phyloP scores from a whole-genome alignment of 2,329 filamentous ascomycete species.

The Diatrype stigma region DNA sequence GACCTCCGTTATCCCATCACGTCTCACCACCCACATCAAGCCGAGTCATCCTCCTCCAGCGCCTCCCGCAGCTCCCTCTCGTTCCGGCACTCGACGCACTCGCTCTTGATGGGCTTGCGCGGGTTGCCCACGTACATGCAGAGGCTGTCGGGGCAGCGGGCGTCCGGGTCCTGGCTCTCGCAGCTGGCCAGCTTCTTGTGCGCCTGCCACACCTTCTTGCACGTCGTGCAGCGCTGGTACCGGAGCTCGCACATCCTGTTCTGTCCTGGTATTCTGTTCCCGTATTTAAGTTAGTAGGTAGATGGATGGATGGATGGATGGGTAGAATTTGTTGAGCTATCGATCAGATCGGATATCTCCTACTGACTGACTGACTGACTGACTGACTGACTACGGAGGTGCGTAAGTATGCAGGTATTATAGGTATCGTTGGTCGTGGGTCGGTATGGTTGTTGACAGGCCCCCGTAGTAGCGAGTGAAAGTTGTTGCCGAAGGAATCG shows the following conservation, averaged over 20 bases:
- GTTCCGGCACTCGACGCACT: conserved; percentile 28
- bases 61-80: conserved; percentile 25
- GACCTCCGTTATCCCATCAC: neutral
- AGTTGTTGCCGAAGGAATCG: too few relatives aligned
- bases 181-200: conserved; percentile 34
- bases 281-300: too few relatives aligned
- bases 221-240: conserved; percentile 27
- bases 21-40: neutral
- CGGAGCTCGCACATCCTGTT: conserved; percentile 34
- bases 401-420: too few relatives aligned
- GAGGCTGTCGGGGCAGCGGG: conserved; percentile 28
- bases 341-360: too few relatives aligned
- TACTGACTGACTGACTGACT: too few relatives aligned
- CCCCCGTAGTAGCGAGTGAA: too few relatives aligned
- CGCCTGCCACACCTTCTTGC: conserved; percentile 28
- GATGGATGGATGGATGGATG: too few relatives aligned
- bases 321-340: too few relatives aligned
- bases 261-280: neutral
- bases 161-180: conserved; percentile 26
- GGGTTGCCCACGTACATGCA: conserved; percentile 34
- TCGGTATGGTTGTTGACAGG: too few relatives aligned
- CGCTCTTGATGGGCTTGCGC: conserved; percentile 25
- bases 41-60: conserved; percentile 19
- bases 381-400: too few relatives aligned
- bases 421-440: too few relatives aligned